Conservation (phyloP, 2,329 filamentous ascomycete genomes). For the Aspergillus fumigatus region DNA sequence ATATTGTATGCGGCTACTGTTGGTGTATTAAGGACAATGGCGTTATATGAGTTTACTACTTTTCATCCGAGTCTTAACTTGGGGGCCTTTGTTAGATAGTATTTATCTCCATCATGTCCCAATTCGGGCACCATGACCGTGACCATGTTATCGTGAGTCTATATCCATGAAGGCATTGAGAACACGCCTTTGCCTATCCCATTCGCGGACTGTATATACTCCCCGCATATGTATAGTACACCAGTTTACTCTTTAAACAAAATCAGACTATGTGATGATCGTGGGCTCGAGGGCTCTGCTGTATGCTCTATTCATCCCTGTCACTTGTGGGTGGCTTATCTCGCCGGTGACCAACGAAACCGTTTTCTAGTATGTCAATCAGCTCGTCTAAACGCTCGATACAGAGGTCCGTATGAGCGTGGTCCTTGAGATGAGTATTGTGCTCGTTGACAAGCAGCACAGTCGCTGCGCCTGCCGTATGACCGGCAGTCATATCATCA, state of each 20-base stretch:
- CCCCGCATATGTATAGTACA: background rate
- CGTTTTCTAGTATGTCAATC: slow-evolving; percentile 67
- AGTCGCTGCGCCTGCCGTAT: slow-evolving; percentile 77
- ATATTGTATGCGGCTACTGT: background rate
- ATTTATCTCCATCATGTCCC: background rate
- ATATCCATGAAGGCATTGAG: background rate
- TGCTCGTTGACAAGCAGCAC: slow-evolving; percentile 82
- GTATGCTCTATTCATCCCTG: slow-evolving; percentile 1
- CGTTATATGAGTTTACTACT: background rate
- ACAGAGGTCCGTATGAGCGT: slow-evolving; percentile 72
- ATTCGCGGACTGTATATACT: background rate
- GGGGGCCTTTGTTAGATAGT: background rate
- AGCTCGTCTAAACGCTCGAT: slow-evolving; percentile 71
- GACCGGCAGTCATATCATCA: slow-evolving; percentile 89
- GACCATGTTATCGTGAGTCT: background rate
- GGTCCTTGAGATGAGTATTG: slow-evolving; percentile 65
- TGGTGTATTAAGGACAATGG: background rate
- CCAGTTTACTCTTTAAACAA: background rate
- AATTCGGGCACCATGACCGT: background rate
- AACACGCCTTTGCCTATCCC: background rate
- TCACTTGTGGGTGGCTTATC: slow-evolving; percentile 13
- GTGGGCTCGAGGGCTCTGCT: background rate
- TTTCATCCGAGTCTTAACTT: background rate
- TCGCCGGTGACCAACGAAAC: slow-evolving; percentile 55
- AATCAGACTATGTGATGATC: background rate